Evolutionary conservation across 2,329 filamentous ascomycete species (phyloP), one percentile per base, ranked within the genome.

Genomic region (Alternaria burnsii): DNA sequence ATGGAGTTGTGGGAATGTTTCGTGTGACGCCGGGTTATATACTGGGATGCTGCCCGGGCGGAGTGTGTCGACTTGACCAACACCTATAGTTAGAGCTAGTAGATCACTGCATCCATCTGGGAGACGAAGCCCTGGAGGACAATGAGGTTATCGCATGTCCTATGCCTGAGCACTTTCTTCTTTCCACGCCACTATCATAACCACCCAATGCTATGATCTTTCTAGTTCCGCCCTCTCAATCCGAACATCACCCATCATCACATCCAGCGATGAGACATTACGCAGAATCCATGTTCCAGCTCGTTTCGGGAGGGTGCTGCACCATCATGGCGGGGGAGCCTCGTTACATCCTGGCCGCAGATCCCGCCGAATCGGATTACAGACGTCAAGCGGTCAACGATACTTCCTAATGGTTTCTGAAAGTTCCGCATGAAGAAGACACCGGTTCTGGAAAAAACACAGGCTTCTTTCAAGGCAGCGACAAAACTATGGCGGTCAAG

Each of bases 401-500:
- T 26, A 41, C 44, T 62, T 58, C 50, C 55, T 46, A 48, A 55
- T 58, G 44, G 57, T 63, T 55, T 61, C 44, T 43, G 40, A 51
- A 43, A 42, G 47, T 24, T 43, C 24, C 55, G 65, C 69, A 68
- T 71, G 57, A 67, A 58, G 26, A 61, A 26, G 32, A 43, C 28
- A 38, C 62, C 55, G 40, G 47, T 67, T 59, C 22, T 44, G 61
- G 65, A 58, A 58, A 58, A 48, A 59, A n/a, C 34, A 47, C 56
- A 67, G 71, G 71, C 66, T 66, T 26, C 55, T 68, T 58, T 52
- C 68, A 64, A 75, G 73, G 73, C 73, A 75, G 65, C 71, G 62
- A 70, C 63, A 61, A 66, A 68, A 66, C 58, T n/a, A 47, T 34
- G 58, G 61, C 53, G 60, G 61, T 64, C 63, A 47, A 59, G 61